A percentile compares a stretch with the other conserved stretches of the same genome.
These are phyloP conservation scores for Moniliella sp. DNA, from an alignment of 1,284 basidiomycete genomes.

Conservation along the genomic window DNA sequence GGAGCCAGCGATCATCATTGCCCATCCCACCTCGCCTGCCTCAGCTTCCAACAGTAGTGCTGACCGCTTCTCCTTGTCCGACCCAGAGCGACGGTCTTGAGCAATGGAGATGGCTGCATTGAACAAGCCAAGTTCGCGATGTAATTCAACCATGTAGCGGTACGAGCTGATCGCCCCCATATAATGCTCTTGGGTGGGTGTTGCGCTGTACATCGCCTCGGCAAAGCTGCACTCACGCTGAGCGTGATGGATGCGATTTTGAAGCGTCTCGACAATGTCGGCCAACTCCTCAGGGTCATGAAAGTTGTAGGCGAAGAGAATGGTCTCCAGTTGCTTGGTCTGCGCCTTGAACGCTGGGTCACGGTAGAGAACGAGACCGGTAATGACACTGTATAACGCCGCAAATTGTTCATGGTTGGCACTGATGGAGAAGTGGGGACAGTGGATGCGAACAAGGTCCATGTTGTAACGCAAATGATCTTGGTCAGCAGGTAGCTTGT, in stretches of 20 bases:
- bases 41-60: constrained; percentile 60
- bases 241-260: constrained; percentile 48
- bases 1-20: constrained; percentile 54
- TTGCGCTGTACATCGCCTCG: constrained; percentile 4
- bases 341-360: constrained; percentile 45
- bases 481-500: neutral
- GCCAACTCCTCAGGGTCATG: constrained; percentile 52
- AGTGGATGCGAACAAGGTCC: constrained; percentile 56
- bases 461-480: constrained; percentile 61
- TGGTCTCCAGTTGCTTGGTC: constrained; percentile 42
- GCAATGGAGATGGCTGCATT: constrained; percentile 71
- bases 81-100: constrained; percentile 40
- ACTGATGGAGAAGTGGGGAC: constrained; percentile 56
- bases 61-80: constrained; percentile 49
- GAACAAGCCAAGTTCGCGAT: constrained; percentile 61
- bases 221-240: constrained; percentile 25
- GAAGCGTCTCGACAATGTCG: constrained; percentile 51
- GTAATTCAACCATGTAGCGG: constrained; percentile 52
- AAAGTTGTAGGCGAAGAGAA: constrained; percentile 76
- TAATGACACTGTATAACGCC: constrained; percentile 67
- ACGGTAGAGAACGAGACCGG: constrained; percentile 56
- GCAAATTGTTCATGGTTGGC: constrained; percentile 68
- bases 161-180: constrained; percentile 41
- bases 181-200: too few species aligned
- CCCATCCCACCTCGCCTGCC: constrained; percentile 75